Base-by-base conservation (phyloP, 129 eudicot species). In the Heracleum sosnowskyi region DNA sequence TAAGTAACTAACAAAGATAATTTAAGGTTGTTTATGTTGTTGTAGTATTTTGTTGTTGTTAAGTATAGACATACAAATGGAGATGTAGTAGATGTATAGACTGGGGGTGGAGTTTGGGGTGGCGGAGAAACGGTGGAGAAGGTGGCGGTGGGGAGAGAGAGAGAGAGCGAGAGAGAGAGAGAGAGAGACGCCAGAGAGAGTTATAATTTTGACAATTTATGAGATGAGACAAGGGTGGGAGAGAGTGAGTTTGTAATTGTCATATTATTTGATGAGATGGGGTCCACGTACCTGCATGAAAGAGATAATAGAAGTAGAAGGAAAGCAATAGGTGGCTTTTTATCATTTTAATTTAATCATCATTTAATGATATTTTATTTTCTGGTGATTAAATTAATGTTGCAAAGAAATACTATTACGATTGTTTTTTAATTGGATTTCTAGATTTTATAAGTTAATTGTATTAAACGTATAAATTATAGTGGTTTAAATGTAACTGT, bases 171-270 rank as follows among this genome's bases (percentile, higher is more conserved):
- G 71, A 64, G 69, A 63, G 69, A 39, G 18, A 51, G 81, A 70
- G 79, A 78, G 26, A 34, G 36, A 8, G 70, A 22, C 3, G 40
- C 5, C 7, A 7, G 24, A 20, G 45, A 18, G 71, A 33, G n/a
- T 44, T 11, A 11, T 44, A 12, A 44, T 11, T 44, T 42, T 44
- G 7, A 11, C 11, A 44, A 75, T 81, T 74, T 75, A 82, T 47
- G 77, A 36, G 42, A 37, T 60, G 28, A 71, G 83, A 80, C 81
- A 74, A 81, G 81, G 84, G 71, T 1, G 62, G 82, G 57, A 77
- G 78, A n/a, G 34, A 8, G 28, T 55, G 33, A 55, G 64, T 55
- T 22, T 29, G 70, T 63, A 63, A 1, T 63, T 63, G 24, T 55
- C 64, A 55, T 55, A 55, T 55, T 55, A 55, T 55, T 55, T 55